phyloP scores from a whole-genome alignment of 768 basidiomycete species.

The Boletellus sp. region DNA sequence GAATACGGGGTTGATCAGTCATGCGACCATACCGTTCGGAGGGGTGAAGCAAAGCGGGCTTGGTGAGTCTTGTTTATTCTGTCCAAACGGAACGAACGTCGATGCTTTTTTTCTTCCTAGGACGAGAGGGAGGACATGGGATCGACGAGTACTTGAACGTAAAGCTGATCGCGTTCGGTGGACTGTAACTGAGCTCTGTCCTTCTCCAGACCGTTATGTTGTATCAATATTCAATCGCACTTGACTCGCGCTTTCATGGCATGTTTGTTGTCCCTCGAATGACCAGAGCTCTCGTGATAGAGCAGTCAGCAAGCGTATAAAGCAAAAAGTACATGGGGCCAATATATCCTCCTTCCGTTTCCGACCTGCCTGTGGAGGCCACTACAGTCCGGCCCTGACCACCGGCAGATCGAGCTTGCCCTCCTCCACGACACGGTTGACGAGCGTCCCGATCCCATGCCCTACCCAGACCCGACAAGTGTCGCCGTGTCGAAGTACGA shows the following conservation, averaged over 20 bases:
- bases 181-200: constrained; percentile 38
- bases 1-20: constrained; percentile 78
- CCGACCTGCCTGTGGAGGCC: too few relatives aligned
- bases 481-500: constrained; percentile 74
- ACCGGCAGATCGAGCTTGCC: constrained; percentile 16
- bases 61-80: constrained; percentile 31
- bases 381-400: constrained; percentile 47
- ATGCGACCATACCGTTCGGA: constrained; percentile 82
- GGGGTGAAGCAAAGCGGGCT: constrained; percentile 89
- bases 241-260: not conserved
- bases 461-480: constrained; percentile 65
- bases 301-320: not conserved
- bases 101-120: constrained; percentile 25
- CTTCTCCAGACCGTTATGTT: not conserved
- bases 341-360: too few relatives aligned
- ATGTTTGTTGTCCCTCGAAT: not conserved
- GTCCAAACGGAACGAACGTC: not conserved
- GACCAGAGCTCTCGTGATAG: not conserved
- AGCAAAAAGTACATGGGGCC: not conserved
- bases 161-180: constrained; percentile 80
- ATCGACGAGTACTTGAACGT: constrained; percentile 85
- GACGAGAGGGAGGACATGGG: constrained; percentile 86
- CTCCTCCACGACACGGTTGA: constrained; percentile 78
- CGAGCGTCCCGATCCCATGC: constrained; percentile 71
- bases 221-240: not conserved